Evolutionary conservation across 2,329 filamentous ascomycete genomes (phyloP).

Genomic region (Grosmannia penicillata): DNA sequence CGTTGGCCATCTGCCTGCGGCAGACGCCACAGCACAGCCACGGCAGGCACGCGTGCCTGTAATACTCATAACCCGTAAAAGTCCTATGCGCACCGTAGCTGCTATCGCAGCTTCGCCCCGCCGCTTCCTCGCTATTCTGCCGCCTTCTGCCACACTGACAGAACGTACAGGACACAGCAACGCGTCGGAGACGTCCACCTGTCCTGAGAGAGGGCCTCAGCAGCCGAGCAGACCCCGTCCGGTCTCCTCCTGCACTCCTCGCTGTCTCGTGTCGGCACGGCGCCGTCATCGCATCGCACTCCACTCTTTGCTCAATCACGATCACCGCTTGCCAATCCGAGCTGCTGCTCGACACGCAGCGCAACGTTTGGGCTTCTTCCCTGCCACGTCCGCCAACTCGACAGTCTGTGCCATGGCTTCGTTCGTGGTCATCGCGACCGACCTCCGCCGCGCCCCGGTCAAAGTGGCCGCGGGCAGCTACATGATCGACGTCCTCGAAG

Average conservation of each 20-base stretch:
- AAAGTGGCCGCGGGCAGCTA: constrained; percentile 73
- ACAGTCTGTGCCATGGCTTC: constrained; percentile 52
- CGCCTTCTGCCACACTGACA: constrained; percentile 4
- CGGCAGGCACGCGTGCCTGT: too few relatives aligned
- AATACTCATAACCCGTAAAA: too few relatives aligned
- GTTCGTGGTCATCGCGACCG: constrained; percentile 74
- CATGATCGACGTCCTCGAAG: constrained; percentile 69
- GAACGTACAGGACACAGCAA: constrained; percentile 34
- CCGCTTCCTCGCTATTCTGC: constrained; percentile 4
- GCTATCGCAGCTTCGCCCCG: neutral
- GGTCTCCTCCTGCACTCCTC: too few relatives aligned
- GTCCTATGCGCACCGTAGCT: too few relatives aligned
- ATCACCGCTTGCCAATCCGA: too few relatives aligned
- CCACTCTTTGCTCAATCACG: neutral
- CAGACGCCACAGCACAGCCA: neutral
- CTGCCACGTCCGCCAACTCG: too few relatives aligned
- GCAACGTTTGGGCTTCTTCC: too few relatives aligned
- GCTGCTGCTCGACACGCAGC: too few relatives aligned
- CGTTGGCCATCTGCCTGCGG: constrained; percentile 1
- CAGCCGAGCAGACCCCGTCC: too few relatives aligned
- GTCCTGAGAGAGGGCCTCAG: too few relatives aligned
- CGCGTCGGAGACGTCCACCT: too few relatives aligned
- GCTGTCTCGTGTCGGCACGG: constrained; percentile 17
- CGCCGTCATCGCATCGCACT: neutral
- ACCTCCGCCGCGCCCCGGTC: constrained; percentile 61